phyloP scores from a whole-genome alignment of 495 filamentous ascomycete genomes.

The Ramalina intermedia region DNA sequence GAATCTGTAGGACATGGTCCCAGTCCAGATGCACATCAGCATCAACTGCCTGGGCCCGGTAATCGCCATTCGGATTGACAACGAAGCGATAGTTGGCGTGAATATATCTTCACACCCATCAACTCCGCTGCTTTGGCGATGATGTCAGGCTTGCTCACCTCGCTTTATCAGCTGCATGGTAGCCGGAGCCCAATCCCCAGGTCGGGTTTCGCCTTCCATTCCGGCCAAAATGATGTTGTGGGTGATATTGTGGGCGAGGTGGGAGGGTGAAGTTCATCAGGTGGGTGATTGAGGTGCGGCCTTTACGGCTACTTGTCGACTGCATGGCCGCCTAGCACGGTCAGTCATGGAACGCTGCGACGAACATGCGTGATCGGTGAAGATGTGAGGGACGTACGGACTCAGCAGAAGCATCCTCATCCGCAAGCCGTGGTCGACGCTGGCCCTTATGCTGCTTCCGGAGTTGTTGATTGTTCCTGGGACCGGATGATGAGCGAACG shows the following conservation, averaged over 20 bases:
- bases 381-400: constrained; percentile 34
- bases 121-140: not conserved
- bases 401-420: constrained; percentile 78
- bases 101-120: constrained; percentile 49
- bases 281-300: constrained; percentile 93
- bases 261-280: constrained; percentile 83
- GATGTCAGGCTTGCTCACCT: constrained; percentile 30
- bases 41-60: constrained; percentile 65
- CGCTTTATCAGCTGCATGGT: constrained; percentile 85
- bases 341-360: constrained; percentile 11
- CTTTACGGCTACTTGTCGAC: constrained; percentile 71
- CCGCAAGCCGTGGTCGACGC: constrained; percentile 38
- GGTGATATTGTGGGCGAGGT: constrained; percentile 51
- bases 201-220: constrained; percentile 51
- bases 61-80: constrained; percentile 68
- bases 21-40: constrained; percentile 86
- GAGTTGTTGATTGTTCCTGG: constrained; percentile 58
- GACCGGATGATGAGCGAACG: constrained; percentile 31
- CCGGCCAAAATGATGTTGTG: constrained; percentile 35
- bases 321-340: constrained; percentile 54
- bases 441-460: constrained; percentile 61
- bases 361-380: not conserved
- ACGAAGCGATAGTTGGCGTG: constrained; percentile 97
- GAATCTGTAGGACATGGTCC: constrained; percentile 76
- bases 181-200: constrained; percentile 80